These are phyloP conservation scores for Solanum pennellii DNA, from an alignment of 257 asterid genomes.

Conservation along the genomic window DNA sequence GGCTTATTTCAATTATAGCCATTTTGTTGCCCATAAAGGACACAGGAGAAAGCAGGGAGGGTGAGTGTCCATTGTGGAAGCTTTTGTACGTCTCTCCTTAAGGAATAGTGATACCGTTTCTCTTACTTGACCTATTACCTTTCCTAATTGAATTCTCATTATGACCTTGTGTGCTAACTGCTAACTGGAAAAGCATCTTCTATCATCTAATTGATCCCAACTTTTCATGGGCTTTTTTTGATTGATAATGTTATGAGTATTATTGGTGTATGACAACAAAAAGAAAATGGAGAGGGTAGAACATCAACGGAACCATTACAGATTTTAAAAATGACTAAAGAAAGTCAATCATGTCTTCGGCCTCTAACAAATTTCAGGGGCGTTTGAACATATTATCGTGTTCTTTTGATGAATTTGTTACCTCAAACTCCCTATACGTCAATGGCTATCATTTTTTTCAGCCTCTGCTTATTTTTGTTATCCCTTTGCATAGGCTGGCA, in stretches of 20 bases:
- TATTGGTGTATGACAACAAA: background rate
- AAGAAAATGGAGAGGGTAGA: background rate
- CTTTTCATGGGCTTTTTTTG: background rate
- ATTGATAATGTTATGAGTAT: background rate
- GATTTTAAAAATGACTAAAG: background rate
- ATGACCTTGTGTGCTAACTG: background rate
- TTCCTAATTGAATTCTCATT: background rate
- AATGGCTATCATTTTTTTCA: background rate
- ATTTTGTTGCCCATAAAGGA: background rate
- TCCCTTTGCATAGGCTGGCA: background rate
- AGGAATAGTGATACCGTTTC: background rate
- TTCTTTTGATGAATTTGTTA: background rate
- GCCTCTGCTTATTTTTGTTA: background rate
- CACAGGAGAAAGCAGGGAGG: background rate
- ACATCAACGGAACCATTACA: background rate
- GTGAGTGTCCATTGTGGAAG: background rate
- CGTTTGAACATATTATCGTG: background rate
- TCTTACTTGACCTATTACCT: background rate
- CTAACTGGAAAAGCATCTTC: background rate
- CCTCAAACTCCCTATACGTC: background rate
- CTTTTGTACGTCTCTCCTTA: background rate
- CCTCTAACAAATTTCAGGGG: background rate
- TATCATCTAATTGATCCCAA: background rate
- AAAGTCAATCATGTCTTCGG: background rate
- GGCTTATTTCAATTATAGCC: background rate